Conservation (phyloP, 306 rosid species). For the Pachyrhizus erosus region DNA sequence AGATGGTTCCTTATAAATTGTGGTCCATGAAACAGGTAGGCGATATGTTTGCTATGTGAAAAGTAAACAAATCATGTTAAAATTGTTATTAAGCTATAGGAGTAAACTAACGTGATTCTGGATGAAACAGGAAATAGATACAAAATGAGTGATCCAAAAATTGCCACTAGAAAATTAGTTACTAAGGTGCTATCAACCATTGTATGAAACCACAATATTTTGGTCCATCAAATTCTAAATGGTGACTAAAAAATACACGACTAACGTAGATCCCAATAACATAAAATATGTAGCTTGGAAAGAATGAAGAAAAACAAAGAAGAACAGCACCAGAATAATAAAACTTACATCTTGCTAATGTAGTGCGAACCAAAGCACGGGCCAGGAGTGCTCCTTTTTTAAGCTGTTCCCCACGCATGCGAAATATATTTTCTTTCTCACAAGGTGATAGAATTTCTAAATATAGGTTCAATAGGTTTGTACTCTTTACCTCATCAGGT, state of each 20-base stretch:
- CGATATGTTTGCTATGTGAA: neutral
- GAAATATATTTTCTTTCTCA: conserved; percentile 65
- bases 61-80: conserved; percentile 29
- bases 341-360: conserved; percentile 84
- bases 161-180: neutral
- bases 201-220: neutral
- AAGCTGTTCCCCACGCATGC: conserved; percentile 63
- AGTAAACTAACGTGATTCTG: conserved; percentile 20
- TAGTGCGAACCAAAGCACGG: conserved; percentile 82
- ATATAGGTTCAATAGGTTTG: conserved; percentile 62
- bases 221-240: neutral
- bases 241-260: neutral
- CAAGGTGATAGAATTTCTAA: conserved; percentile 71
- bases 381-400: conserved; percentile 77
- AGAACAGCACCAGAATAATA: conserved; percentile 11
- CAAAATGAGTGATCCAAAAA: conserved; percentile 2
- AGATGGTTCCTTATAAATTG: neutral
- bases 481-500: conserved; percentile 71
- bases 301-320: conserved; percentile 7
- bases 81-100: neutral
- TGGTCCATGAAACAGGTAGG: conserved; percentile 32
- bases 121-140: conserved; percentile 3
- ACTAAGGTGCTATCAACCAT: neutral
- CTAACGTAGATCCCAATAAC: neutral
- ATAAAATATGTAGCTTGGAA: neutral